Evolutionary conservation across 768 basidiomycete species (phyloP).

Genomic region (Boletus eberwhitei): DNA sequence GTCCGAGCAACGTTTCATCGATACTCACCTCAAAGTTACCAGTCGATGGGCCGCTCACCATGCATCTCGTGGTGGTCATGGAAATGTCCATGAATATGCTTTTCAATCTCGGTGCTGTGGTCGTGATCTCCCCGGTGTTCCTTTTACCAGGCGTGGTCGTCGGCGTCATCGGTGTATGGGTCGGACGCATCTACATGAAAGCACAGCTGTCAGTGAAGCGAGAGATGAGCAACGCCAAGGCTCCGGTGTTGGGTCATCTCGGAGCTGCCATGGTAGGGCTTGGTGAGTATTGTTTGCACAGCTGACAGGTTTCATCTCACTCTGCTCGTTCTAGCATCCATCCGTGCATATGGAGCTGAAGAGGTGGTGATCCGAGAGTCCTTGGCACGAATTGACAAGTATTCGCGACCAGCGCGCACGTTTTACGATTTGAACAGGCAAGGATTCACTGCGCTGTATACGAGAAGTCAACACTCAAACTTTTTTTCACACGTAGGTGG

Average conservation of each 20-base stretch:
- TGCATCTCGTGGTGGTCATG: not conserved
- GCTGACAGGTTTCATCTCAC: not conserved
- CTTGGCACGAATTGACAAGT: slow-evolving; percentile 45
- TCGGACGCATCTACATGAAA: not conserved
- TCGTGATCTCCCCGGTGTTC: not conserved
- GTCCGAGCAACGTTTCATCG: not conserved
- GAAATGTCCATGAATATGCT: not conserved
- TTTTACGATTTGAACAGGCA: slow-evolving; percentile 50
- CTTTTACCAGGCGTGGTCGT: not conserved
- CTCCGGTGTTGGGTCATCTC: not conserved
- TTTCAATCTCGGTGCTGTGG: slow-evolving; percentile 1
- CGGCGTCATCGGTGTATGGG: not conserved
- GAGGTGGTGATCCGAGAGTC: slow-evolving; percentile 41
- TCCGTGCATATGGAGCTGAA: slow-evolving; percentile 44
- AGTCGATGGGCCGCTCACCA: not conserved
- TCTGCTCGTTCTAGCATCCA: not conserved
- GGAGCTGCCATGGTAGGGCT: slow-evolving; percentile 1
- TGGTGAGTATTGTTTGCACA: not conserved
- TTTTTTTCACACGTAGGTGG: slow-evolving; percentile 34
- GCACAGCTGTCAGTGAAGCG: slow-evolving; percentile 1
- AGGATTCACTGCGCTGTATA: not conserved
- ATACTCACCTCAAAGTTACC: not conserved
- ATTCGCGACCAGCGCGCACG: slow-evolving; percentile 37
- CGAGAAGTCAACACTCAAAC: not conserved
- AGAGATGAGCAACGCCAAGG: slow-evolving; percentile 4